Evolutionary conservation across 352 stramenopile genomes (phyloP), one percentile per base, ranked within the genome.

Genomic region (Blastocystis sp.): DNA sequence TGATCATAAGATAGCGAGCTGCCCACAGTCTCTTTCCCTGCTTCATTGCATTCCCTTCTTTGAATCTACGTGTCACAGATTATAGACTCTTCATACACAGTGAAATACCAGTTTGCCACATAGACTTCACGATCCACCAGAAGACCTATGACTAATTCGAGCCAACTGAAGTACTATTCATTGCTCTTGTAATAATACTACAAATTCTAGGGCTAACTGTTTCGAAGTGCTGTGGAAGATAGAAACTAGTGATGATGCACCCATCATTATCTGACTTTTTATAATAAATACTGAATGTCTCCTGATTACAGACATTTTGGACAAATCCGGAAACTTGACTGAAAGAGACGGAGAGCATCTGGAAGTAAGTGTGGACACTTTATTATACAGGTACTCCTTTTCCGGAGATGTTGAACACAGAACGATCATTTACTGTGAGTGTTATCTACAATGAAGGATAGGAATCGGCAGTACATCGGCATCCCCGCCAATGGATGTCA

Each of bases 221-320:
- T n/a, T 68, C 63, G 20, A 85, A 85, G 56, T 85, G 73, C n/a
- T 85, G 73, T 24, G 73, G 73, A 65, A 85, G 73, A 68, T 85
- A 66, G n/a, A 37, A 54, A 30, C 73, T 85, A 85, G 18, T 8
- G 26, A 69, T 66, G 3, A 68, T 9, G 6, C 2, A 2, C n/a
- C 2, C 26, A 34, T 20, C 4, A 5, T n/a, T 8, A 59, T 18
- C 16, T 5, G 18, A 68, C 73, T 85, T 85, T 8, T 85, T 85
- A 24, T 85, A 85, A 53, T 85, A 85, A 20, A 85, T 47, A 3
- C 43, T 85, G 3, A 85, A 53, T 24, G 24, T 18, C 30, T 85
- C 73, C 16, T 50, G 73, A 5, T 85, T 85, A 53, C 50, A 85
- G 9, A 85, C 73, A 85, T 85, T 68, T 37, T 68, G 73, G 20